These are phyloP conservation scores for Spergularia marina DNA, from an alignment of 148 eudicot genomes.

Conservation along the genomic window DNA sequence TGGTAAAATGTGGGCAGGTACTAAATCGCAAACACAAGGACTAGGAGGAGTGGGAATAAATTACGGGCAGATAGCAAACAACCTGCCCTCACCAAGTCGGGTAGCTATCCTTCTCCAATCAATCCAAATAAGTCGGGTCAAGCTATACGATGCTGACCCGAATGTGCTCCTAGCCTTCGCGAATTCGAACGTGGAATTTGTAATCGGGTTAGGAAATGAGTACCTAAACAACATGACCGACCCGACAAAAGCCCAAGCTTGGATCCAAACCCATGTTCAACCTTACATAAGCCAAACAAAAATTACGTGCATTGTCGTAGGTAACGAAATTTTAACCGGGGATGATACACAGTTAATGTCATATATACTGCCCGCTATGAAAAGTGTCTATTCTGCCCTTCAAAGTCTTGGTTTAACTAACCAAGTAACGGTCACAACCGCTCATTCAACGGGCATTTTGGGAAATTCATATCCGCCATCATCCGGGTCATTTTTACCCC, in stretches of 20 bases:
- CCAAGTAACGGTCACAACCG: conserved; percentile 62
- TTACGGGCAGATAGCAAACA: conserved; percentile 87
- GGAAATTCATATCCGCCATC: conserved; percentile 75
- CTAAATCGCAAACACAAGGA: conserved; percentile 27
- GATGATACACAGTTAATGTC: conserved; percentile 40
- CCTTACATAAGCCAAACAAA: conserved; percentile 55
- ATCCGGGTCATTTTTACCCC: conserved; percentile 54
- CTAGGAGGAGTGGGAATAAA: conserved; percentile 67
- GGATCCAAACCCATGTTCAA: conserved; percentile 66
- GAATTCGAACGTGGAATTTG: conserved; percentile 52
- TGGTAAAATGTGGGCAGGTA: conserved; percentile 30
- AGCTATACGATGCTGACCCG: conserved; percentile 84
- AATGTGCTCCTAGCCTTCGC: conserved; percentile 68
- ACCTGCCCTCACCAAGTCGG: conserved; percentile 61
- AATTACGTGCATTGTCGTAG: conserved; percentile 69
- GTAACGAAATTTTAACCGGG: conserved; percentile 66
- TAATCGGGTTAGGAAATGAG: conserved; percentile 65
- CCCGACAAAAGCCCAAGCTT: conserved; percentile 45
- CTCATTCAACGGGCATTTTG: conserved; percentile 69
- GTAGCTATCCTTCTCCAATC: conserved; percentile 54
- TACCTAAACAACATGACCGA: conserved; percentile 48
- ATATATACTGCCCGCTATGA: conserved; percentile 74
- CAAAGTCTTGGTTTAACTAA: conserved; percentile 43
- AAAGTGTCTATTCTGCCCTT: conserved; percentile 50
- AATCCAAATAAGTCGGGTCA: conserved; percentile 56